Conservation (phyloP, 2,329 filamentous ascomycete species). For the Metarhizium sp. region DNA sequence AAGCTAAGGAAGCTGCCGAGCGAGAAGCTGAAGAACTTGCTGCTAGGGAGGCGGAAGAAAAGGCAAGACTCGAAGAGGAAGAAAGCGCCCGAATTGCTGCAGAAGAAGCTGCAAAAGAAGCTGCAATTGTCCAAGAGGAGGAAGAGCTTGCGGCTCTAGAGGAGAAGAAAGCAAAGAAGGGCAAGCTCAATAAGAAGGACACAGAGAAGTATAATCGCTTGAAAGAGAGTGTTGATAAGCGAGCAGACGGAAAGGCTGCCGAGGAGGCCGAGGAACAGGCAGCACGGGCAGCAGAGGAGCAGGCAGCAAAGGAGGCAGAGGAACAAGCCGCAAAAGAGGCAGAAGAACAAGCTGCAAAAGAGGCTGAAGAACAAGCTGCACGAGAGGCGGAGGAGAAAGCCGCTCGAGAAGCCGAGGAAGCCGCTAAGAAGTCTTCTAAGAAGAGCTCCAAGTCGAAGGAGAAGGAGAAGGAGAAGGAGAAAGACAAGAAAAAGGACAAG, state of each 20-base stretch:
- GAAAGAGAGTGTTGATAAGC: conserved; percentile 22
- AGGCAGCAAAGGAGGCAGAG: conserved; percentile 21
- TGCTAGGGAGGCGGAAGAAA: conserved; percentile 18
- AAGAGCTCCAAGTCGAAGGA: conserved; percentile 24
- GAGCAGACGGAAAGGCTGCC: conserved; percentile 30
- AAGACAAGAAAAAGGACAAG: conserved; percentile 13
- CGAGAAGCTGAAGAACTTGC: conserved; percentile 22
- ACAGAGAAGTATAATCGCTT: conserved; percentile 33
- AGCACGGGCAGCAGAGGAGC: conserved; percentile 29
- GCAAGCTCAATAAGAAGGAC: conserved; percentile 34
- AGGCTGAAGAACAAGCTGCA: conserved; percentile 14
- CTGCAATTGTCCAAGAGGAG: conserved; percentile 19
- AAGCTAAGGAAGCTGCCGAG: conserved; percentile 15
- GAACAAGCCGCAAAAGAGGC: conserved; percentile 8
- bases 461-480: conserved; percentile 12
- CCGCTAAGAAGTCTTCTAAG: conserved; percentile 29
- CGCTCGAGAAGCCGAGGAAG: conserved; percentile 26
- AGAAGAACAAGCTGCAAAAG: conserved; percentile 8
- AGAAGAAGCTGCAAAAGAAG: conserved; percentile 15
- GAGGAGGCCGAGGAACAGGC: conserved; percentile 29
- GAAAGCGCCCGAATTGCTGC: conserved; percentile 13
- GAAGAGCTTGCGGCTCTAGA: conserved; percentile 31
- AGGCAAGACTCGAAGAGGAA: conserved; percentile 18
- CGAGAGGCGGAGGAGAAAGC: conserved; percentile 14
- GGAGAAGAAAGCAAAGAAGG: conserved; percentile 40